These are phyloP conservation scores for Aureobasidium sp. DNA, from an alignment of 2,329 filamentous ascomycete genomes.

Conservation along the genomic window DNA sequence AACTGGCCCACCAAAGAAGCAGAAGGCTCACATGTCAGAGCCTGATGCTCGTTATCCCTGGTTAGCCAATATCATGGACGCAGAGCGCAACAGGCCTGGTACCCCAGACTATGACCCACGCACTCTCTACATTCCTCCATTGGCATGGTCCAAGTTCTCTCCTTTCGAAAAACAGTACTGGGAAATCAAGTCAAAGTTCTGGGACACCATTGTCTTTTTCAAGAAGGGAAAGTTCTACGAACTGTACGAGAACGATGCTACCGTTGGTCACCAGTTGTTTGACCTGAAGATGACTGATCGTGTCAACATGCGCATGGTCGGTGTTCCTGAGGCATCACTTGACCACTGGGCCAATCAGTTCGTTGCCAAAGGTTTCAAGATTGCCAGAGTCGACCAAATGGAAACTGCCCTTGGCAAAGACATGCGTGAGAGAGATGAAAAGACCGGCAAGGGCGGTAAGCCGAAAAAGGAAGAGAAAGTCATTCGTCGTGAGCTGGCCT, in stretches of 20 bases:
- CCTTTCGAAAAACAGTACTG: slow-evolving; percentile 98
- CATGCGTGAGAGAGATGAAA: slow-evolving; percentile 82
- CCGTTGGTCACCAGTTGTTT: slow-evolving; percentile 90
- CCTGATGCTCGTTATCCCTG: slow-evolving; percentile 82
- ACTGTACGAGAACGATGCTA: slow-evolving; percentile 95
- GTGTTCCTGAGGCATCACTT: slow-evolving; percentile 90
- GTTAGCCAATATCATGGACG: slow-evolving; percentile 78
- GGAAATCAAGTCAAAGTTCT: slow-evolving; percentile 98
- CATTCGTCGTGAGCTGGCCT: slow-evolving; percentile 82
- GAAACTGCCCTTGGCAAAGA: slow-evolving; percentile 94
- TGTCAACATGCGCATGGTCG: slow-evolving; percentile 99
- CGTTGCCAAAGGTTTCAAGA: slow-evolving; percentile 95
- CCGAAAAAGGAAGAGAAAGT: slow-evolving; percentile 77
- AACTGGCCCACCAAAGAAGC: slow-evolving; percentile 27
- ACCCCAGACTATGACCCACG: slow-evolving; percentile 87
- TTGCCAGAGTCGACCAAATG: slow-evolving; percentile 92
- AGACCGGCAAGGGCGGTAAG: slow-evolving; percentile 42
- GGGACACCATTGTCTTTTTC: slow-evolving; percentile 98
- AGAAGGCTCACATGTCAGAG: slow-evolving; percentile 70
- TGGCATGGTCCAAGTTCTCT: slow-evolving; percentile 74
- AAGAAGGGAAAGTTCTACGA: slow-evolving; percentile 99
- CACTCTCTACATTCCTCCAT: slow-evolving; percentile 80
- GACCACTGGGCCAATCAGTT: slow-evolving; percentile 98
- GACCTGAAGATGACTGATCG: slow-evolving; percentile 96
- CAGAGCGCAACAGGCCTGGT: slow-evolving; percentile 66